Percentiles rank a stretch among this genome's conserved stretches.
Evolutionary conservation across 1,139 yeast species (phyloP).

Genomic region (Sugiyamaella neomexicana): DNA sequence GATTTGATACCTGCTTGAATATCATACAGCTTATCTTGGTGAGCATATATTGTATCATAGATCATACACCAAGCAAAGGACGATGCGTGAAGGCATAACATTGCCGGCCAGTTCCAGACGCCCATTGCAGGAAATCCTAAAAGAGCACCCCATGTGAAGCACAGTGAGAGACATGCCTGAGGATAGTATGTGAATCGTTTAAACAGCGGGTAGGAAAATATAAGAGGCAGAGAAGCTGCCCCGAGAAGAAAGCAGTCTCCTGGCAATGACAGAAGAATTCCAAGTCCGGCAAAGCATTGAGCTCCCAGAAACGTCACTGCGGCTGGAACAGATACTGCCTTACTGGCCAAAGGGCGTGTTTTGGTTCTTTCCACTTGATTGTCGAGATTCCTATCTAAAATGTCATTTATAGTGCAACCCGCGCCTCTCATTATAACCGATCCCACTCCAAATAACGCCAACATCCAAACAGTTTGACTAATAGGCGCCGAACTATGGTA

Average conservation of each 20-base stretch:
- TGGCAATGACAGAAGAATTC: conserved; percentile 71
- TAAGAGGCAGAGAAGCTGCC: conserved; percentile 74
- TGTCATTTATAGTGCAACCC: conserved; percentile 94
- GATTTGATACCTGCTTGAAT: conserved; percentile 88
- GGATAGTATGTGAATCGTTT: conserved; percentile 95
- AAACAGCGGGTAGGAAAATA: conserved; percentile 86
- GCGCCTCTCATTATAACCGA: conserved; percentile 95
- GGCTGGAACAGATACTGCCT: conserved; percentile 68
- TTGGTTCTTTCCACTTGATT: conserved; percentile 82
- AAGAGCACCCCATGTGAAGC: conserved; percentile 94
- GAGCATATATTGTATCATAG: conserved; percentile 96
- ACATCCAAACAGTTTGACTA: conserved; percentile 56
- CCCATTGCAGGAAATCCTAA: conserved; percentile 97
- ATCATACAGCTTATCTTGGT: conserved; percentile 91
- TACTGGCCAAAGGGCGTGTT: conserved; percentile 88
- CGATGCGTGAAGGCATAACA: conserved; percentile 73
- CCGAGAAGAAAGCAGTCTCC: conserved; percentile 80
- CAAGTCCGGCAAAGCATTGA: conserved; percentile 76
- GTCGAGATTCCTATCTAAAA: conserved; percentile 80
- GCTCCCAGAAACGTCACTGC: conserved; percentile 75
- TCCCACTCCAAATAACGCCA: conserved; percentile 73
- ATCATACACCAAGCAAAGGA: conserved; percentile 92
- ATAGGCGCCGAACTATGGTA: conserved; percentile 68
- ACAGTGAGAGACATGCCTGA: conserved; percentile 74
- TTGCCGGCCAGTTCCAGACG: conserved; percentile 65